Evolutionary conservation across 202 grass and related monocot species (phyloP).

Genomic region (Zizania palustris): DNA sequence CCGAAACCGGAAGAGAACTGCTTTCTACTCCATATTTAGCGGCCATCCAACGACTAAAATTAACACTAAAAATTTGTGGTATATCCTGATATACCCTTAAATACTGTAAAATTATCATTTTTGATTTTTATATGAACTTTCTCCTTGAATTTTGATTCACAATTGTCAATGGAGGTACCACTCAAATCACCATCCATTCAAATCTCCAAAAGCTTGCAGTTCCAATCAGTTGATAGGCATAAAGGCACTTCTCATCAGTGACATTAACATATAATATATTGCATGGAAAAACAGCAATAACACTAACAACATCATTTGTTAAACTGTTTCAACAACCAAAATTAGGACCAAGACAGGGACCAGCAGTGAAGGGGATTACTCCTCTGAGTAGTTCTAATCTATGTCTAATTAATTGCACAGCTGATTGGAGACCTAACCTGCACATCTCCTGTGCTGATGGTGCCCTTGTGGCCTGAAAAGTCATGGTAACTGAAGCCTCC

Average conservation of each 20-base stretch:
- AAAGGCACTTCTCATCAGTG: not conserved
- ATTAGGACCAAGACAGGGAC: not conserved
- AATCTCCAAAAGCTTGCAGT: not conserved
- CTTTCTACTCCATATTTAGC: too few species aligned
- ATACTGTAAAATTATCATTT: too few species aligned
- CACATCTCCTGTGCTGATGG: slow-evolving; percentile 64
- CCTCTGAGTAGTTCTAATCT: not conserved
- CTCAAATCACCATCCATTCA: not conserved
- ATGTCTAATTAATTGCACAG: not conserved
- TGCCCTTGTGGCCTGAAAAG: slow-evolving; percentile 83
- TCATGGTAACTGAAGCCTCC: slow-evolving; percentile 73
- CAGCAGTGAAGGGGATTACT: not conserved
- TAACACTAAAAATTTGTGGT: too few species aligned
- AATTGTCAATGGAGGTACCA: not conserved
- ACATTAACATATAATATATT: too few species aligned
- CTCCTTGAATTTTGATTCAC: too few species aligned
- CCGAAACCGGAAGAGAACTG: too few species aligned
- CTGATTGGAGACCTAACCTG: slow-evolving; percentile 57
- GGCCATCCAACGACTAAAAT: too few species aligned
- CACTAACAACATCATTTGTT: not conserved
- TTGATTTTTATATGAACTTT: too few species aligned
- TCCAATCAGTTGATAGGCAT: not conserved
- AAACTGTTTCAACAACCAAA: not conserved
- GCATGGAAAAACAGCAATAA: not conserved
- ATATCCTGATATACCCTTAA: too few species aligned